Evolutionary conservation across 1,139 yeast species (phyloP).

Genomic region (Pneumocystis sp.): DNA sequence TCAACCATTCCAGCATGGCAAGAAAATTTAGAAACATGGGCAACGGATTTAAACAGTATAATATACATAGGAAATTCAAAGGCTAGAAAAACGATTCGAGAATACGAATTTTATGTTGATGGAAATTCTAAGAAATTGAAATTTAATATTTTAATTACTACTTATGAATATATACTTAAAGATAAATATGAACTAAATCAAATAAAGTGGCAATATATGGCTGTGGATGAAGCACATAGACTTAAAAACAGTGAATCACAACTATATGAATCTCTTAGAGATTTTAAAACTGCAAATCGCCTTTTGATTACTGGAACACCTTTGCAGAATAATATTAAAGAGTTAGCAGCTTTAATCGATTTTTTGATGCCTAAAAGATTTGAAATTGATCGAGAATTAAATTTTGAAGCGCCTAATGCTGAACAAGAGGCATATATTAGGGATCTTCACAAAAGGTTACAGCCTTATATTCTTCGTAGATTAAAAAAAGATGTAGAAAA

Average conservation of each 20-base stretch:
- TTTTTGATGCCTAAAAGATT: constrained; percentile 93
- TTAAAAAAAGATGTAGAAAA: constrained; percentile 95
- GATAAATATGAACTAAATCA: constrained; percentile 68
- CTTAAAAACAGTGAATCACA: constrained; percentile 90
- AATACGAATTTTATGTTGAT: constrained; percentile 64
- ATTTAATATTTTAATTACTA: constrained; percentile 76
- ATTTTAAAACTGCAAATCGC: constrained; percentile 71
- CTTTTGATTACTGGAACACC: constrained; percentile 96
- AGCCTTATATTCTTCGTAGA: constrained; percentile 83
- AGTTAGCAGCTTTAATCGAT: constrained; percentile 84
- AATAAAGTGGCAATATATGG: constrained; percentile 88
- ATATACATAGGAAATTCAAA: constrained; percentile 85
- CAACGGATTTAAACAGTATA: constrained; percentile 87
- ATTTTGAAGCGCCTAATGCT: constrained; percentile 73
- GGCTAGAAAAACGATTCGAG: constrained; percentile 68
- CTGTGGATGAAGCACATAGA: constrained; percentile 97
- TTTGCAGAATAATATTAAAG: constrained; percentile 85
- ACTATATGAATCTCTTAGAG: constrained; percentile 68
- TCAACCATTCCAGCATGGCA: constrained; percentile 99
- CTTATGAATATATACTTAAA: constrained; percentile 88
- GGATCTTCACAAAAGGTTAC: constrained; percentile 65
- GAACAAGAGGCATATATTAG: constrained; percentile 82
- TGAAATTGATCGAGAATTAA: constrained; percentile 82
- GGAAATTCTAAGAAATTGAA: constrained; percentile 50
- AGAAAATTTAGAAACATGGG: constrained; percentile 94